A percentile compares a stretch with the other conserved stretches of the same genome.
These are phyloP conservation scores for Phaeotremella fagi DNA, from an alignment of 768 basidiomycete genomes.

Conservation along the genomic window DNA sequence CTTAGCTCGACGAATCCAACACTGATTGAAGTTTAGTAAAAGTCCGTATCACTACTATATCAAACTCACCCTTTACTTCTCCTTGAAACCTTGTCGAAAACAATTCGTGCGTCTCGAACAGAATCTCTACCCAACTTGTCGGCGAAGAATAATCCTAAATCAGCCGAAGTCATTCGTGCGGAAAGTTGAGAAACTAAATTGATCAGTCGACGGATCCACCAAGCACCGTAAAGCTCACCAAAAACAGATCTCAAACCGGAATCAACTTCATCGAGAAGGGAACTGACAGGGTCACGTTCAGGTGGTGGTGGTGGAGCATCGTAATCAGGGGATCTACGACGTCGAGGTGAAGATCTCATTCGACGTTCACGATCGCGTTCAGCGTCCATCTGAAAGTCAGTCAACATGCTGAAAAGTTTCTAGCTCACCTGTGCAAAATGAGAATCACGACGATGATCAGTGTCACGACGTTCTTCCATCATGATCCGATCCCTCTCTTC, in stretches of 20 bases:
- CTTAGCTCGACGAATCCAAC: too few relatives aligned
- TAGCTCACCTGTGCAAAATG: constrained; percentile 14
- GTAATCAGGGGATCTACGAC: constrained; percentile 24
- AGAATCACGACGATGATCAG: constrained; percentile 17
- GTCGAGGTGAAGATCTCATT: constrained; percentile 22
- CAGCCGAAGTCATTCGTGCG: constrained; percentile 90
- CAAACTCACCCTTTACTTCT: constrained; percentile 99
- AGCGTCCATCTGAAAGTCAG: constrained; percentile 25
- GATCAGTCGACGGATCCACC: not conserved
- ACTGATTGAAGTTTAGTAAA: too few relatives aligned
- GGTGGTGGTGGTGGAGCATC: constrained; percentile 15
- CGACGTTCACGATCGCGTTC: constrained; percentile 24
- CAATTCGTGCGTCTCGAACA: constrained; percentile 93
- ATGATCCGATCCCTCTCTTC: constrained; percentile 40
- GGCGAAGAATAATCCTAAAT: constrained; percentile 97
- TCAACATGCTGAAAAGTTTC: not conserved
- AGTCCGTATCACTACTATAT: constrained; percentile 90
- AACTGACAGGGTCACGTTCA: constrained; percentile 16
- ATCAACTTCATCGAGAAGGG: constrained; percentile 78
- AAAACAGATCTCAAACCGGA: constrained; percentile 86
- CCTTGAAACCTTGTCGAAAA: constrained; percentile 88
- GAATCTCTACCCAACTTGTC: constrained; percentile 88
- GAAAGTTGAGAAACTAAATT: constrained; percentile 97
- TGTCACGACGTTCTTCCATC: constrained; percentile 34
- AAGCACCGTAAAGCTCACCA: not conserved